phyloP scores from a whole-genome alignment of 2,329 filamentous ascomycete genomes.

The Camptophora hylomeconis region DNA sequence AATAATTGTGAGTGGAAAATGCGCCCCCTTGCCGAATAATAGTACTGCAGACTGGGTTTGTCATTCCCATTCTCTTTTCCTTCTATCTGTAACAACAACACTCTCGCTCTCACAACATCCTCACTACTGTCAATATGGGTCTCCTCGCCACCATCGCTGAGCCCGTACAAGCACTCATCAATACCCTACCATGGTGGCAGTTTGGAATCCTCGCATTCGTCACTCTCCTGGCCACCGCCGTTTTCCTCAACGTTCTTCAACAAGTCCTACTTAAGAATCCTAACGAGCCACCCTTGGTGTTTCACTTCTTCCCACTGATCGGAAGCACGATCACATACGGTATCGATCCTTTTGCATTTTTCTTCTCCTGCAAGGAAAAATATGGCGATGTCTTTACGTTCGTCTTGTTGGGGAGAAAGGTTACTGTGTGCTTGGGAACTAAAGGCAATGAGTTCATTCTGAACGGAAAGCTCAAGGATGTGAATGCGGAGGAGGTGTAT shows the following conservation, averaged over 20 bases:
- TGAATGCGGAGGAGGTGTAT: conserved; percentile 86
- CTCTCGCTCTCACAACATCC: no score
- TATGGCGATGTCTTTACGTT: conserved; percentile 89
- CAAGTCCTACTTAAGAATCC: conserved; percentile 73
- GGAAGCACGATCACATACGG: conserved; percentile 34
- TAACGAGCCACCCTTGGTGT: conserved; percentile 68
- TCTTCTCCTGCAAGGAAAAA: conserved; percentile 59
- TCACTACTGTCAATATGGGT: conserved; percentile 43
- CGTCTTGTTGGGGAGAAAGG: conserved; percentile 74
- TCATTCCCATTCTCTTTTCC: no score
- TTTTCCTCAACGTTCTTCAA: conserved; percentile 65
- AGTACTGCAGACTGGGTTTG: no score
- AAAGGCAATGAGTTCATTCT: conserved; percentile 85
- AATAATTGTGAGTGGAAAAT: no score
- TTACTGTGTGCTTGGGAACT: conserved; percentile 70
- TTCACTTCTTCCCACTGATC: conserved; percentile 58
- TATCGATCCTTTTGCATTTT: conserved; percentile 63
- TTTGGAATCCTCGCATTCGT: conserved; percentile 31
- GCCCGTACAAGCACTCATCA: conserved; percentile 32
- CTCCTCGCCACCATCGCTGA: conserved; percentile 36
- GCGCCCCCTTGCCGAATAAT: no score
- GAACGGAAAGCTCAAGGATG: conserved; percentile 81
- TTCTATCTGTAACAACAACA: no score
- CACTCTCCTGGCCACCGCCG: conserved; percentile 39
- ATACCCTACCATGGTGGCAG: conserved; percentile 32